Conservation (phyloP, 352 stramenopile genomes). For the Globisporangium cederbergense region DNA sequence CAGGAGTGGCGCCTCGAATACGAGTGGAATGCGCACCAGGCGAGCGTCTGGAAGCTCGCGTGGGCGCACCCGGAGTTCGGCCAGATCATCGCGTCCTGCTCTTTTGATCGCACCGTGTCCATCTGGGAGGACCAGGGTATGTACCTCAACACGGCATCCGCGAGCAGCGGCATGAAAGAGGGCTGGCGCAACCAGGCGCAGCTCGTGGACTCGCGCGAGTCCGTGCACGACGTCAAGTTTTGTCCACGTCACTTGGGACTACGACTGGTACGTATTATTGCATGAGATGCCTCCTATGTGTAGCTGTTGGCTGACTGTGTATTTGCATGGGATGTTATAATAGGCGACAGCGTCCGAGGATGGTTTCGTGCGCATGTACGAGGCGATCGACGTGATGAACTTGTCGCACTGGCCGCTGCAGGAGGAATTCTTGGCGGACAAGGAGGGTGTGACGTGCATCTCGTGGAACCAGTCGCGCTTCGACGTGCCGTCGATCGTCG, state of each 20-base stretch:
- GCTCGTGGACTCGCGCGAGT: conserved; percentile 90
- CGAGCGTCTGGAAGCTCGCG: conserved; percentile 90
- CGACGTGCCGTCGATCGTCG: conserved; percentile 93
- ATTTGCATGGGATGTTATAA: conserved; percentile 3
- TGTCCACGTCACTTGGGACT: conserved; percentile 91
- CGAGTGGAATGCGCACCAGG: conserved; percentile 90
- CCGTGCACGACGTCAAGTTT: conserved; percentile 95
- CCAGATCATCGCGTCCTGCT: conserved; percentile 93
- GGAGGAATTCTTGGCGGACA: conserved; percentile 82
- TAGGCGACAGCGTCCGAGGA: conserved; percentile 93
- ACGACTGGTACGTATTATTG: conserved; percentile 55
- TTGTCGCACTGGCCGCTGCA: conserved; percentile 93
- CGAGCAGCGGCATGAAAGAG: conserved; percentile 32
- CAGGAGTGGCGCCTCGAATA: conserved; percentile 85
- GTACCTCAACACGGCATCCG: conserved; percentile 35
- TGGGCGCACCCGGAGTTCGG: conserved; percentile 97
- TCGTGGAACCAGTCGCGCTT: conserved; percentile 95
- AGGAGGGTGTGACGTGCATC: conserved; percentile 88
- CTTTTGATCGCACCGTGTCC: conserved; percentile 91
- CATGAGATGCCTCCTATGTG: not conserved
- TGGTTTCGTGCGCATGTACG: conserved; percentile 94
- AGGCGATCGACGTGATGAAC: conserved; percentile 95
- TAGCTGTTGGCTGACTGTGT: not conserved
- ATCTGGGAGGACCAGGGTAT: conserved; percentile 93
- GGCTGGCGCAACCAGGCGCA: conserved; percentile 83